Conservation (phyloP, 305 asterid species). For the Solanum hybrid region DNA sequence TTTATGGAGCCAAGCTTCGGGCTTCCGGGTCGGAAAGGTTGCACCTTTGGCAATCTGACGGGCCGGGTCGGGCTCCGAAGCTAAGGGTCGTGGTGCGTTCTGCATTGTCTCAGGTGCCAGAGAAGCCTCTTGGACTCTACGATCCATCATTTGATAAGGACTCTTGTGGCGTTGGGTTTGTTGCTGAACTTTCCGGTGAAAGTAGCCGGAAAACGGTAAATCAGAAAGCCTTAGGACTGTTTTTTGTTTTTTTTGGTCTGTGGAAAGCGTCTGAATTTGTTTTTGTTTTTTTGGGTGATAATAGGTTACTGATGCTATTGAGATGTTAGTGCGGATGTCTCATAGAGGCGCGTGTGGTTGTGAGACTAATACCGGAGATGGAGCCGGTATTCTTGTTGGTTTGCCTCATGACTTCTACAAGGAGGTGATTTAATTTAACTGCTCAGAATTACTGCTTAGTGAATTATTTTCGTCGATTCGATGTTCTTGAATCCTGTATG, state of each 20-base stretch:
- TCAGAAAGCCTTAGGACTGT: neutral
- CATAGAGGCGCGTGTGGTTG: conserved; percentile 99
- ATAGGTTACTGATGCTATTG: conserved; percentile 92
- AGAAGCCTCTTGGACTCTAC: conserved; percentile 89
- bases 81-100: conserved; percentile 46
- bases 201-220: conserved; percentile 91
- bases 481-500: neutral
- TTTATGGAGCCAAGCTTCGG: conserved; percentile 32
- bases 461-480: neutral
- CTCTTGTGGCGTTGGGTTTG: conserved; percentile 97
- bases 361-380: conserved; percentile 96
- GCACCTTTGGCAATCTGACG: conserved; percentile 52
- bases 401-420: conserved; percentile 81
- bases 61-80: conserved; percentile 48
- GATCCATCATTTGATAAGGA: conserved; percentile 93
- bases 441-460: neutral
- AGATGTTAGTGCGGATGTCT: conserved; percentile 92
- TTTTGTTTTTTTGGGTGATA: neutral
- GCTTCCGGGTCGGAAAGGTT: conserved; percentile 38
- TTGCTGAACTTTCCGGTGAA: conserved; percentile 95
- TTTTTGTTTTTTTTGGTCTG: neutral
- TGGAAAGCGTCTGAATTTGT: neutral
- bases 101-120: conserved; percentile 82
- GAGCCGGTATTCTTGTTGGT: conserved; percentile 98
- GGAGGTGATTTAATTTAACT: conserved; percentile 41